Conservation (phyloP, 2,329 filamentous ascomycete species). For the Monosporascus sp. region DNA sequence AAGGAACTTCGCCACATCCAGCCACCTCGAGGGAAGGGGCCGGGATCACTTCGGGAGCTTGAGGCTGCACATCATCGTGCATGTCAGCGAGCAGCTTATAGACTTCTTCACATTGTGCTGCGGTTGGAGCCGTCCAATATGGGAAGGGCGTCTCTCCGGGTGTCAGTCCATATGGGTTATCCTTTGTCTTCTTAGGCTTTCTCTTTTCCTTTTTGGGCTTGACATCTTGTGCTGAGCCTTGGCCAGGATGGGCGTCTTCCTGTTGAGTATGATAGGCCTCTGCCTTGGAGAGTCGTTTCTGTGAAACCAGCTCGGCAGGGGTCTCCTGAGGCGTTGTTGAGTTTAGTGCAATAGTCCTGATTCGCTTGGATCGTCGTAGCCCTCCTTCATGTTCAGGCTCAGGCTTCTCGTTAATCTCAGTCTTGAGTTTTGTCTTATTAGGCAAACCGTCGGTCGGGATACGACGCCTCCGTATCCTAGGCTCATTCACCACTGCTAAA, state of each 20-base stretch:
- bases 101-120: conserved; percentile 65
- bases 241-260: background rate
- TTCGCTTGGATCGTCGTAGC: background rate
- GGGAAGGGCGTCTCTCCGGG: conserved; percentile 62
- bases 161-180: conserved; percentile 46
- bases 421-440: background rate
- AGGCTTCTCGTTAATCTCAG: background rate
- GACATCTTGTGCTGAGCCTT: background rate
- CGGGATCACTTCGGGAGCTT: conserved; percentile 58
- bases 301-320: background rate
- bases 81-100: conserved; percentile 56
- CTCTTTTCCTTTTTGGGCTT: conserved; percentile 14
- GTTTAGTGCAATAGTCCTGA: background rate
- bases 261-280: background rate
- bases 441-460: background rate
- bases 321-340: background rate
- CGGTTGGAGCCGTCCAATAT: conserved; percentile 57
- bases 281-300: conserved; percentile 5
- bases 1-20: conserved; percentile 57
- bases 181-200: conserved; percentile 23
- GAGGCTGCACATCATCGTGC: conserved; percentile 57
- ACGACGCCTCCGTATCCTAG: background rate
- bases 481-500: background rate
- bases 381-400: background rate
- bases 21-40: conserved; percentile 64